A percentile compares a stretch with the other conserved stretches of the same genome.
Evolutionary conservation across 129 eudicot species (phyloP).

Genomic region (Lonicera japonica): DNA sequence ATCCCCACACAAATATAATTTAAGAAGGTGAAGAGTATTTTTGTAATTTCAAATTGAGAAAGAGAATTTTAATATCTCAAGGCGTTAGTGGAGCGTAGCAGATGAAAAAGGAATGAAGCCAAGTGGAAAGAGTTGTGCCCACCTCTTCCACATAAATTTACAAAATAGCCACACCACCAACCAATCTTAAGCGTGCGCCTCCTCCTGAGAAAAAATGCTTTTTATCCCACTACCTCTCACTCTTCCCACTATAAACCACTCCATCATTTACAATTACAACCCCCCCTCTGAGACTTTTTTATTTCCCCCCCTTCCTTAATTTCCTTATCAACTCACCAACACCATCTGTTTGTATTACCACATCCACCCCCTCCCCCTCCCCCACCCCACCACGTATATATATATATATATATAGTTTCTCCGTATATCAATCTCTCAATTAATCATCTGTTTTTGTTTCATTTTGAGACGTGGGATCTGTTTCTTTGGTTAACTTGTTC

Average conservation of each 20-base stretch:
- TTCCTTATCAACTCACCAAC: not conserved
- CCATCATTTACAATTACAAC: not conserved
- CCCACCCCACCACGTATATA: no score
- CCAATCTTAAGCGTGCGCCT: not conserved
- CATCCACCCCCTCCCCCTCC: no score
- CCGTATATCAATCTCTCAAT: not conserved
- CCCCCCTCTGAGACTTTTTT: not conserved
- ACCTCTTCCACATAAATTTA: no score
- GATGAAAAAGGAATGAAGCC: constrained; percentile 13
- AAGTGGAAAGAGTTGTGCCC: no score
- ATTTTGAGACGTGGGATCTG: not conserved
- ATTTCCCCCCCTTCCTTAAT: no score
- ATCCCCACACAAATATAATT: no score
- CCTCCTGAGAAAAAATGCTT: not conserved
- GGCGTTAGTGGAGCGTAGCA: not conserved
- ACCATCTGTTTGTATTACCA: not conserved
- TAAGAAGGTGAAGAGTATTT: no score
- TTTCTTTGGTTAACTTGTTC: not conserved
- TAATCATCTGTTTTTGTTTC: no score
- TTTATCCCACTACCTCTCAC: constrained; percentile 19
- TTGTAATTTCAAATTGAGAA: no score
- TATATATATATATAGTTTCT: not conserved
- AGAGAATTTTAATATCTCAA: not conserved
- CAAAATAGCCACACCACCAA: not conserved
- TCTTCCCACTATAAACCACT: constrained; percentile 15